Conservation (phyloP, 2,329 filamentous ascomycete species). For the Aspergillus costaricaensis region DNA sequence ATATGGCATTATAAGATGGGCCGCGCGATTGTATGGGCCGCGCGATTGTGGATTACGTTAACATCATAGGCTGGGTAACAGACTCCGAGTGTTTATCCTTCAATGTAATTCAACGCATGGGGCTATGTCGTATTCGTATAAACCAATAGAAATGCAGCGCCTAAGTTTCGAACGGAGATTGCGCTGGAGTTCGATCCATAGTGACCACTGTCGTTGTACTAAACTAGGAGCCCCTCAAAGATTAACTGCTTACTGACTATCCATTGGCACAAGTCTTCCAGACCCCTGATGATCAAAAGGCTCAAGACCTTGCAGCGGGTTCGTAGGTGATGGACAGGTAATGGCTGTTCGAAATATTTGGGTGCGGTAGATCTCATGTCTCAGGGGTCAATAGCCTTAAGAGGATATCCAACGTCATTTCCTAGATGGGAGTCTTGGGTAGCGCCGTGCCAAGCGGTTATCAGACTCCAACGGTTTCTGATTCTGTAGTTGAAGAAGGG, state of each 20-base stretch:
- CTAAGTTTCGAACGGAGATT: conserved; percentile 3
- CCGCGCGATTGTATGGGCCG: no score
- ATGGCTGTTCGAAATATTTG: not conserved
- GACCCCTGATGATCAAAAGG: conserved; percentile 1
- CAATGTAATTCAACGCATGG: not conserved
- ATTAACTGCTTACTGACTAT: not conserved
- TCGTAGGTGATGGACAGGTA: not conserved
- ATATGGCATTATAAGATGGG: no score
- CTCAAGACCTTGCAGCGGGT: not conserved
- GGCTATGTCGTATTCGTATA: not conserved
- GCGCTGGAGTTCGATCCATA: not conserved
- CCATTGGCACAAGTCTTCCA: not conserved
- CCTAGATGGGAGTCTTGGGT: not conserved
- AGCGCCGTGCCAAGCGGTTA: conserved; percentile 7
- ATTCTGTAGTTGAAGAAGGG: not conserved
- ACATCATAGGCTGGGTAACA: not conserved
- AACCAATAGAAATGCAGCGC: not conserved
- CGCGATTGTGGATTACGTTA: no score
- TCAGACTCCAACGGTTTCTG: conserved; percentile 1
- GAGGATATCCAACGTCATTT: not conserved
- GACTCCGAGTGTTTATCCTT: not conserved
- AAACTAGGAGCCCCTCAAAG: not conserved
- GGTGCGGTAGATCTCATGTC: not conserved
- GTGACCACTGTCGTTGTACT: not conserved
- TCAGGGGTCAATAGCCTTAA: not conserved